A percentile compares a stretch with the other conserved stretches of the same genome.
Conservation (phyloP, 2,329 filamentous ascomycete genomes). For the Colletotrichum sp. region DNA sequence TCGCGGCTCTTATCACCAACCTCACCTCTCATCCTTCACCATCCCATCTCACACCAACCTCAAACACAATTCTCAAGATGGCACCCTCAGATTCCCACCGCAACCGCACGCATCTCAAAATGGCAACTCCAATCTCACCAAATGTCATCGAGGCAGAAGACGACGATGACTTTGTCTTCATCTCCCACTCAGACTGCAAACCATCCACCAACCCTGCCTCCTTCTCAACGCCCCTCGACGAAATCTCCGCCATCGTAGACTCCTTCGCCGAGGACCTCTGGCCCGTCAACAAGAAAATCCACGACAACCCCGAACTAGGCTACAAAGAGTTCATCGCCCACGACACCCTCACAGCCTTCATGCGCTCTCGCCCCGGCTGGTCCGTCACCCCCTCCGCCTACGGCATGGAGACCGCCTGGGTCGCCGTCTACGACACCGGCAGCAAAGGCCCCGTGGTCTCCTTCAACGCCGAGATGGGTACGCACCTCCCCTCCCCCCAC, state of each 20-base stretch:
- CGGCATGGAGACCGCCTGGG: conserved; percentile 57
- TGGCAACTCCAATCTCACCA: background rate
- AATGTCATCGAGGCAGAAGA: background rate
- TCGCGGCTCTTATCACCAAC: background rate
- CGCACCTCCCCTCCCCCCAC: background rate
- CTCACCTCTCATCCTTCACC: background rate
- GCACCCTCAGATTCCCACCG: background rate
- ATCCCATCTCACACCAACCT: no score
- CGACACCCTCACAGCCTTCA: conserved; percentile 51
- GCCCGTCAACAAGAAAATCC: conserved; percentile 23
- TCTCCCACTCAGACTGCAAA: conserved; percentile 4
- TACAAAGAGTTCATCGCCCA: conserved; percentile 33
- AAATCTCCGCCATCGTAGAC: conserved; percentile 7
- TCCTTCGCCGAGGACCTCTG: conserved; percentile 13
- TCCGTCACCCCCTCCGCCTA: conserved; percentile 56
- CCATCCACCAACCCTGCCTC: background rate
- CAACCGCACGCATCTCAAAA: background rate
- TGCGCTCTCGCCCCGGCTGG: conserved; percentile 49
- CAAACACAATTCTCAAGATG: background rate
- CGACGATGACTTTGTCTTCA: conserved; percentile 8
- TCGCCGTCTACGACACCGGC: conserved; percentile 52
- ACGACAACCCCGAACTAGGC: conserved; percentile 31
- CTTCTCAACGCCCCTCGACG: background rate
- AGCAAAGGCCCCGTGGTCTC: conserved; percentile 50
- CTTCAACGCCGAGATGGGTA: conserved; percentile 53